phyloP scores from a whole-genome alignment of 768 basidiomycete genomes.

The Lactarius quietus region DNA sequence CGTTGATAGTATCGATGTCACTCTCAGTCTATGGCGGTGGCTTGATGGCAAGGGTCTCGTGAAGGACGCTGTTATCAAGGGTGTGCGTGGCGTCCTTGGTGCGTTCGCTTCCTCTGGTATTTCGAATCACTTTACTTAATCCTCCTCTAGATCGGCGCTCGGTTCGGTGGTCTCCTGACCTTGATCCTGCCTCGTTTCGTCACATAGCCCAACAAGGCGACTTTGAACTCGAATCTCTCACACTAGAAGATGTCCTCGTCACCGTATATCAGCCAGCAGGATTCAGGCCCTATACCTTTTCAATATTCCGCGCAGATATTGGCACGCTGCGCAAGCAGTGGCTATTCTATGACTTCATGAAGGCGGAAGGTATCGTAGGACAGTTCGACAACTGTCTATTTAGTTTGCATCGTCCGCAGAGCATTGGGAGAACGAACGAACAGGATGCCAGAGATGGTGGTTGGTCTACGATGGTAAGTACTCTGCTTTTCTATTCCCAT shows the following conservation, averaged over 20 bases:
- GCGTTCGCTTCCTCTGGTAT: slow-evolving; percentile 26
- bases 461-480: slow-evolving; percentile 42
- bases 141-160: slow-evolving; percentile 69
- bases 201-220: slow-evolving; percentile 73
- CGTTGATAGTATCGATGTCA: slow-evolving; percentile 94
- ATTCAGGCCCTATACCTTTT: slow-evolving; percentile 89
- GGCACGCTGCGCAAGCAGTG: slow-evolving; percentile 83
- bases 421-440: slow-evolving; percentile 86
- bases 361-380: slow-evolving; percentile 91
- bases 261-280: slow-evolving; percentile 92
- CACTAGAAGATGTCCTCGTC: slow-evolving; percentile 88
- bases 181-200: slow-evolving; percentile 78
- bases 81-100: slow-evolving; percentile 93
- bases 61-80: slow-evolving; percentile 86
- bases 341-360: slow-evolving; percentile 91
- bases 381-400: slow-evolving; percentile 98
- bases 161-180: slow-evolving; percentile 79
- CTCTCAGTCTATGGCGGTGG: slow-evolving; percentile 87
- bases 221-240: slow-evolving; percentile 86
- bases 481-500: not conserved
- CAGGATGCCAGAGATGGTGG: slow-evolving; percentile 78
- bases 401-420: slow-evolving; percentile 94
- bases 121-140: not conserved
- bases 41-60: slow-evolving; percentile 93
- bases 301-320: slow-evolving; percentile 91